phyloP scores from a whole-genome alignment of 2,329 filamentous ascomycete genomes.

The Zelopaecilomyces penicillatus region DNA sequence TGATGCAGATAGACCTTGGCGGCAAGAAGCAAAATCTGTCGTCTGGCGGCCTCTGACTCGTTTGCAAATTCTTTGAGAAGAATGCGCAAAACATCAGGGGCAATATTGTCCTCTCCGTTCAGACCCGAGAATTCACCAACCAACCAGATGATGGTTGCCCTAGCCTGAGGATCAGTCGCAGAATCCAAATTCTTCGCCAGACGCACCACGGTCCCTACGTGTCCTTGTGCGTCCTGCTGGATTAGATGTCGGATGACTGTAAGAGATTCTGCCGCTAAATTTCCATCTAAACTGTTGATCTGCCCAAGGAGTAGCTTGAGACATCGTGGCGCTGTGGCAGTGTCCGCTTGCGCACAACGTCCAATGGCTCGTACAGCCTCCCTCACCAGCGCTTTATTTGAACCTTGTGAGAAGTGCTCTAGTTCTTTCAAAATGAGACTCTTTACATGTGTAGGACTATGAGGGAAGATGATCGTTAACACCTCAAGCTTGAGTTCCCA shows the following conservation, averaged over 20 bases:
- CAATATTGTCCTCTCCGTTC: conserved; percentile 78
- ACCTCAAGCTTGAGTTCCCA: conserved; percentile 91
- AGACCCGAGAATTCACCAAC: conserved; percentile 87
- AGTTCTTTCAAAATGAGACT: conserved; percentile 85
- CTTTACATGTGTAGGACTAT: conserved; percentile 67
- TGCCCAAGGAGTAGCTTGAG: conserved; percentile 76
- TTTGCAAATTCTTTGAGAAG: conserved; percentile 75
- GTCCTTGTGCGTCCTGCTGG: conserved; percentile 74
- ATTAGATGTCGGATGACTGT: conserved; percentile 95
- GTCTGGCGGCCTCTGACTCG: conserved; percentile 78
- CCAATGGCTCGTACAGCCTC: conserved; percentile 91
- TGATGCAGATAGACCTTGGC: conserved; percentile 96
- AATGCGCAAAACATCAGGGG: conserved; percentile 83
- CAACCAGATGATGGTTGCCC: conserved; percentile 94
- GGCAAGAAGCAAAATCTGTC: conserved; percentile 84
- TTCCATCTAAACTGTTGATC: conserved; percentile 80
- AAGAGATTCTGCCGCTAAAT: conserved; percentile 81
- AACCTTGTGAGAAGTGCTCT: conserved; percentile 78
- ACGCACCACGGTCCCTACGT: conserved; percentile 77
- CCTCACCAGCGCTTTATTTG: conserved; percentile 67
- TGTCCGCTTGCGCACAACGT: conserved; percentile 76
- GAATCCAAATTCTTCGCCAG: conserved; percentile 87
- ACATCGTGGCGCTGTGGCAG: conserved; percentile 65
- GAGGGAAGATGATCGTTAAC: conserved; percentile 81
- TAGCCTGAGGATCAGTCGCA: conserved; percentile 75